Conservation (phyloP, 805 yeast genomes). For the Nematodospora valgi region DNA sequence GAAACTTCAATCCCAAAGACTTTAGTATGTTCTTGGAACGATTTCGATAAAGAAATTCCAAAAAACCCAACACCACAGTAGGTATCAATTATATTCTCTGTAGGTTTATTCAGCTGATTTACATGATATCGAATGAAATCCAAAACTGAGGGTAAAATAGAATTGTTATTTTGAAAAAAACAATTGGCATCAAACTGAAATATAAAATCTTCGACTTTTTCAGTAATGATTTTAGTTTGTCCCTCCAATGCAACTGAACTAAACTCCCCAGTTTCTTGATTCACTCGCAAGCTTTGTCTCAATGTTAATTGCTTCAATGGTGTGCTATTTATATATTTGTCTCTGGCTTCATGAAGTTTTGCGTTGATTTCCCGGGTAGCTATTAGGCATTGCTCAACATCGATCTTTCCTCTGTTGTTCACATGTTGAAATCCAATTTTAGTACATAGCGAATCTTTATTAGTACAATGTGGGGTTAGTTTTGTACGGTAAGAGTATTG, state of each 20-base stretch:
- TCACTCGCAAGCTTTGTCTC: slow-evolving; percentile 30
- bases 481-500: slow-evolving; percentile 39
- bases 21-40: slow-evolving; percentile 25
- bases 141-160: slow-evolving; percentile 33
- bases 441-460: slow-evolving; percentile 7
- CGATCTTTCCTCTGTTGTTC: slow-evolving; percentile 21
- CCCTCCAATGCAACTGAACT: slow-evolving; percentile 23
- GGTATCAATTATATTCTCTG: slow-evolving; percentile 35
- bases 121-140: slow-evolving; percentile 26
- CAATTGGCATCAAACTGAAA: slow-evolving; percentile 38
- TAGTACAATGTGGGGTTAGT: slow-evolving; percentile 36
- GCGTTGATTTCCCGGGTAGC: slow-evolving; percentile 31
- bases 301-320: slow-evolving; percentile 16
- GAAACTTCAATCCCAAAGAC: slow-evolving; percentile 43
- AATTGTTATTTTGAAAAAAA: slow-evolving; percentile 40
- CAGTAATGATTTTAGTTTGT: slow-evolving; percentile 28
- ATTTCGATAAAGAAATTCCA: slow-evolving; percentile 33
- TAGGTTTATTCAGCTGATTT: slow-evolving; percentile 5
- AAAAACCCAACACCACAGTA: slow-evolving; percentile 48
- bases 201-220: slow-evolving; percentile 29
- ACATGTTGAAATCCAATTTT: slow-evolving; percentile 31
- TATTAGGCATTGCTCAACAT: slow-evolving; percentile 35
- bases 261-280: slow-evolving; percentile 28
- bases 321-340: slow-evolving; percentile 6
- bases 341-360: slow-evolving; percentile 15